Evolutionary conservation across 2,329 filamentous ascomycete genomes (phyloP).

Genomic region (Aphanocladium album): DNA sequence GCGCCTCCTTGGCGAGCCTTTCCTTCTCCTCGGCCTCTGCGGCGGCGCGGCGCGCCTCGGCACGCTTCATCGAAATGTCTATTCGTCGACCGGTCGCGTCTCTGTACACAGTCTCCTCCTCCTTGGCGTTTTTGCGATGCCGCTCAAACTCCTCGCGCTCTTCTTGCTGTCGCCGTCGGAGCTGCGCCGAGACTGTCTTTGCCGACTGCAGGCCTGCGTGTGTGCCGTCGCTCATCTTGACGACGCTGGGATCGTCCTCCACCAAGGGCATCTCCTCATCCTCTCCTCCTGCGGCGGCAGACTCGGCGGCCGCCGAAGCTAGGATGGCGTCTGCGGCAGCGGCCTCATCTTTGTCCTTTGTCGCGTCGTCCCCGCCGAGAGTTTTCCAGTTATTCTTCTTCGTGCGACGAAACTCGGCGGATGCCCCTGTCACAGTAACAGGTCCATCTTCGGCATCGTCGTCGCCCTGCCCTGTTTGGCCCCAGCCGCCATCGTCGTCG

Average conservation of each 20-base stretch:
- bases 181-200: conserved; percentile 66
- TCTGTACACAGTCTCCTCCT: conserved; percentile 85
- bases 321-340: conserved; percentile 76
- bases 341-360: conserved; percentile 33
- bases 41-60: conserved; percentile 66
- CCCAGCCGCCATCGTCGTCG: conserved; percentile 56
- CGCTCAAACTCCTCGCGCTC: conserved; percentile 51
- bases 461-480: conserved; percentile 32
- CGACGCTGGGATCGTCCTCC: conserved; percentile 41
- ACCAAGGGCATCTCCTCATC: conserved; percentile 47
- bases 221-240: conserved; percentile 81
- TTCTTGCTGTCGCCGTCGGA: conserved; percentile 60
- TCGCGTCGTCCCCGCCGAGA: conserved; percentile 43
- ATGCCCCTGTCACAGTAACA: conserved; percentile 44
- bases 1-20: conserved; percentile 59
- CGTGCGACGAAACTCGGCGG: conserved; percentile 63
- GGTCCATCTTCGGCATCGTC: conserved; percentile 52
- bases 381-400: conserved; percentile 81
- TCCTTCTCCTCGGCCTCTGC: conserved; percentile 69
- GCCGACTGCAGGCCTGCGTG: conserved; percentile 84
- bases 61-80: conserved; percentile 84
- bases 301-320: conserved; percentile 64
- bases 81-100: conserved; percentile 94
- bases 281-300: conserved; percentile 42
- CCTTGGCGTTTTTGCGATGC: conserved; percentile 39